Base-by-base conservation (phyloP, 345 rosid genomes). In the Hibiscus tridactylites region DNA sequence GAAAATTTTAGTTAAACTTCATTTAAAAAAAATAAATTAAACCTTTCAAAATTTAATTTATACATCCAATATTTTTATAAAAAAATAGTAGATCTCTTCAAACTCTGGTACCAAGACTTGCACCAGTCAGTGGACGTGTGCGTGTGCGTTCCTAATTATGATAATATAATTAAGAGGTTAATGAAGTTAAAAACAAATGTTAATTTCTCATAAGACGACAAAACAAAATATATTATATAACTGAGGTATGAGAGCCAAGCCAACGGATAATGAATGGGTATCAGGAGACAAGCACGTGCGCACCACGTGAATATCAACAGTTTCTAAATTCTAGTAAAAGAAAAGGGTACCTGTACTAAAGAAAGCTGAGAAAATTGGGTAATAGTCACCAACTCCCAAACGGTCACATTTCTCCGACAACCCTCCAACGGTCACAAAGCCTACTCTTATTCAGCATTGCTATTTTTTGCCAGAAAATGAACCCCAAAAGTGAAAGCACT, bases 341-440 rank as follows among this genome's bases (percentile, higher is more conserved):
- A 39, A 39, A 39, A 35, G 37, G 37, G 37, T 35, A 35, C 37
- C 6, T 35, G 37, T 35, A 35, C 37, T 35, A 35, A 35, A 35
- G 37, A 35, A 49, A 13, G 5, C 1, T 4, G 12, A 26, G 52
- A 4, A 62, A 9, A 53, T 58, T 49, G 75, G 53, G n/a, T 60
- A 62, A 46, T 12, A 69, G 57, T 5, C 91, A 76, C 80, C 80
- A 78, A 82, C 81, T 60, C 77, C 81, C 75, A 73, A 58, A 95
- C 99, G 99, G 99, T 92, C 88, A 88, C 85, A 89, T 92, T 92
- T 81, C 84, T 75, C 96, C 91, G 96, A 94, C 96, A 87, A 61
- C 61, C 3, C 50, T 10, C 82, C 86, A 95, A 92, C 99, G 99
- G 97, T 89, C 88, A 89, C 90, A 42, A 9, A 70, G 81, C 71